These are phyloP conservation scores for Wolfiporia cocos DNA, from an alignment of 1,284 basidiomycete genomes.

Conservation along the genomic window DNA sequence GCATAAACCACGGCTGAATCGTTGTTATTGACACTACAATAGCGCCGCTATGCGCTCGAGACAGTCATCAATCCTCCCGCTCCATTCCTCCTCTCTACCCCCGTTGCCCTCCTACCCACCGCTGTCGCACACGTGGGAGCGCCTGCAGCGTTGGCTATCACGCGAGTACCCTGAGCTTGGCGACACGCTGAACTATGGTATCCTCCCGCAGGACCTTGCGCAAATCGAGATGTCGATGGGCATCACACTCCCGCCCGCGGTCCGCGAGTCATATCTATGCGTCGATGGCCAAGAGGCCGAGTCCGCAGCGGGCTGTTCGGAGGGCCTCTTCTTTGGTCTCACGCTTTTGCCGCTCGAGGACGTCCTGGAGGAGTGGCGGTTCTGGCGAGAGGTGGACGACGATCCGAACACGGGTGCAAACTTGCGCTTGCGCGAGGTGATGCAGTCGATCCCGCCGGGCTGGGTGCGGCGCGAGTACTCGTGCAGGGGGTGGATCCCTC, in stretches of 20 bases:
- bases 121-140: constrained; percentile 71
- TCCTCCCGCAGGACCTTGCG: constrained; percentile 67
- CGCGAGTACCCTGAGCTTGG: constrained; percentile 86
- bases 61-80: constrained; percentile 57
- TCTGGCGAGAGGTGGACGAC: constrained; percentile 88
- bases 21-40: constrained; percentile 8
- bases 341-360: constrained; percentile 83
- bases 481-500: constrained; percentile 93
- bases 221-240: constrained; percentile 81
- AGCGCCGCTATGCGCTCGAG: constrained; percentile 39
- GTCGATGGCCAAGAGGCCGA: constrained; percentile 89
- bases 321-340: constrained; percentile 86
- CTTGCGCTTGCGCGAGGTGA: constrained; percentile 59
- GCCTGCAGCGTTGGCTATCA: constrained; percentile 69
- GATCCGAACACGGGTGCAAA: constrained; percentile 81
- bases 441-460: constrained; percentile 88
- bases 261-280: constrained; percentile 79
- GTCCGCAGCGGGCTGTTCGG: constrained; percentile 76
- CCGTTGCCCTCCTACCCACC: constrained; percentile 62
- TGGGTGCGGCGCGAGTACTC: constrained; percentile 92
- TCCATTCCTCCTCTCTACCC: constrained; percentile 39
- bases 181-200: constrained; percentile 87
- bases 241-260: constrained; percentile 67
- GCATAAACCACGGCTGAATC: background rate
- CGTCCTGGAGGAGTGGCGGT: constrained; percentile 88